Evolutionary conservation across 371 early-diverging fungal species (phyloP).

Genomic region (Lichtheimia hyalospora): DNA sequence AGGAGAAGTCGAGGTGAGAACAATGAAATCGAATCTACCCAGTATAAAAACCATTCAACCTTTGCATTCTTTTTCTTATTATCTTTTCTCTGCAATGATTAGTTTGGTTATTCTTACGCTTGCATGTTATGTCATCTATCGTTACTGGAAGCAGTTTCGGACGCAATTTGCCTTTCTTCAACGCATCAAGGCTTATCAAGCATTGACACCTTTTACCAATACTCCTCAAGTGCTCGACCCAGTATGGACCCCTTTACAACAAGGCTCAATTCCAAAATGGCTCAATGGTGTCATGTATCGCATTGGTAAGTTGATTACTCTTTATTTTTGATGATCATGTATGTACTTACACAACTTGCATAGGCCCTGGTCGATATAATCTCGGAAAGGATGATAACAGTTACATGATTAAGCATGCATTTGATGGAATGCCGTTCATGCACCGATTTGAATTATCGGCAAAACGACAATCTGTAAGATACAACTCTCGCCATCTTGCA

Average conservation of each 20-base stretch:
- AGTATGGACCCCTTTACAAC: constrained; percentile 20
- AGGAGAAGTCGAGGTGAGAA: no score
- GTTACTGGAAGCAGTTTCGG: no score
- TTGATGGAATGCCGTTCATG: constrained; percentile 46
- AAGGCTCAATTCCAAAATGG: constrained; percentile 39
- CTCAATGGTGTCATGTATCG: constrained; percentile 42
- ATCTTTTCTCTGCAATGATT: no score
- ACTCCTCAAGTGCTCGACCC: constrained; percentile 17
- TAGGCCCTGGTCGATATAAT: constrained; percentile 40
- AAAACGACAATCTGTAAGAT: constrained; percentile 16
- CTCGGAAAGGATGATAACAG: constrained; percentile 21
- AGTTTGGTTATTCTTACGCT: no score
- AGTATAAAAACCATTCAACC: no score
- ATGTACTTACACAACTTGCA: neutral
- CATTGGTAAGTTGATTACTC: constrained; percentile 18
- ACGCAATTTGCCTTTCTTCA: neutral
- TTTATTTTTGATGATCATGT: no score
- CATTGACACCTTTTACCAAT: neutral
- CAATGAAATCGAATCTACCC: no score
- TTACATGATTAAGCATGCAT: constrained; percentile 37
- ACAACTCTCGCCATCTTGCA: constrained; percentile 34
- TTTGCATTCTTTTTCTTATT: no score
- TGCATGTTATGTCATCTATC: no score
- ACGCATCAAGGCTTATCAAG: neutral
- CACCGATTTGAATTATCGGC: constrained; percentile 40